Conservation (phyloP, 106 monocot genomes). For the Allium fistulosum region DNA sequence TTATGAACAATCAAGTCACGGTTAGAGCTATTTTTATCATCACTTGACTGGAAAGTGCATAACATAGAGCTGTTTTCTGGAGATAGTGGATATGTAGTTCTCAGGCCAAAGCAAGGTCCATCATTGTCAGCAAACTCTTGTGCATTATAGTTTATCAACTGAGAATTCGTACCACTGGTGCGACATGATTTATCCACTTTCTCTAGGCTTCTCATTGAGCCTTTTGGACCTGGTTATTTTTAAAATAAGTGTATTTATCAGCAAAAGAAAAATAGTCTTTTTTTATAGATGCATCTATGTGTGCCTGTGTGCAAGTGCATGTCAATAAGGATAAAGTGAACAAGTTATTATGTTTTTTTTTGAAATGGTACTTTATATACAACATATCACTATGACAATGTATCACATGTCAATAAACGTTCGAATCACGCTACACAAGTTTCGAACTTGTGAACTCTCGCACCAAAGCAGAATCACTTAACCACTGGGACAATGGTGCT, state of each 20-base stretch:
- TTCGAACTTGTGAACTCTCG: no score
- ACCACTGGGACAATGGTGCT: no score
- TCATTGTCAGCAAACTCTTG: conserved; percentile 30
- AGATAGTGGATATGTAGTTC: conserved; percentile 27
- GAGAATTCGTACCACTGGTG: not conserved
- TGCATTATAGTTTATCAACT: not conserved
- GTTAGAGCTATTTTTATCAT: conserved; percentile 23
- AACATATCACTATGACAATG: no score
- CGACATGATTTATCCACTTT: conserved; percentile 17
- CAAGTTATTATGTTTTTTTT: not conserved
- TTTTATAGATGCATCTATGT: not conserved
- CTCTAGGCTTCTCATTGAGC: conserved; percentile 25
- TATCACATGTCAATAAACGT: no score
- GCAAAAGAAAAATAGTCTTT: not conserved
- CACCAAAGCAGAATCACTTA: no score
- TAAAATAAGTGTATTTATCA: not conserved
- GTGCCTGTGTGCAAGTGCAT: not conserved
- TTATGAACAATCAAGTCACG: conserved; percentile 41
- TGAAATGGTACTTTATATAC: no score
- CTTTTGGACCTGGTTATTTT: conserved; percentile 10
- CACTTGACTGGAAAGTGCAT: conserved; percentile 18
- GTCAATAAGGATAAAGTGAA: not conserved
- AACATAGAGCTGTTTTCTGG: conserved; percentile 16
- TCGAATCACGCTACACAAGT: no score
- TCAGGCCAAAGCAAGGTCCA: conserved; percentile 34